These are phyloP conservation scores for Wickerhamiella allomyrinae DNA, from an alignment of 805 yeast species.

Conservation along the genomic window DNA sequence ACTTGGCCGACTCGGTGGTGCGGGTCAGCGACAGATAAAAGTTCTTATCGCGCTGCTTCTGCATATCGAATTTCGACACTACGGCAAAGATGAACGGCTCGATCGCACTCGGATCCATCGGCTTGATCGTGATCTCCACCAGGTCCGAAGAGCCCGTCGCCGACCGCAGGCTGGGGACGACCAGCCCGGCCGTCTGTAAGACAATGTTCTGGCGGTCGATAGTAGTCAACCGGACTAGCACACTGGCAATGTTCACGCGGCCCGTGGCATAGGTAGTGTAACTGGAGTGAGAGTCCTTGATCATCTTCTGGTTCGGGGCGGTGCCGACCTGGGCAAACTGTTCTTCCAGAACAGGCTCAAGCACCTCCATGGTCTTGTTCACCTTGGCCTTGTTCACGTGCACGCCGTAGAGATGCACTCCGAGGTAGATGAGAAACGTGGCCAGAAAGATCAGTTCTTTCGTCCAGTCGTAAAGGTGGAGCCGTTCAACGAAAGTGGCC, in stretches of 20 bases:
- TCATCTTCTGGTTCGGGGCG: conserved; percentile 25
- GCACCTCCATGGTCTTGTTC: conserved; percentile 35
- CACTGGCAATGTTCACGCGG: conserved; percentile 55
- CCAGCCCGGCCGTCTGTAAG: conserved; percentile 47
- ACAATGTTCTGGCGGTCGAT: conserved; percentile 70
- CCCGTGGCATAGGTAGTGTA: conserved; percentile 76
- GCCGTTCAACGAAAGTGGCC: conserved; percentile 46
- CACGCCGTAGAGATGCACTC: conserved; percentile 45
- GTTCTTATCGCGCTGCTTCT: conserved; percentile 54
- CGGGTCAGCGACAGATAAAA: conserved; percentile 77
- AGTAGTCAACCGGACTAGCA: conserved; percentile 48
- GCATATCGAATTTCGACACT: conserved; percentile 76
- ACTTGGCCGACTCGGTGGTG: conserved; percentile 54
- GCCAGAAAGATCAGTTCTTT: conserved; percentile 48
- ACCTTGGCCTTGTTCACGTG: conserved; percentile 43
- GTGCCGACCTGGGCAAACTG: conserved; percentile 71
- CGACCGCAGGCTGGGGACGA: conserved; percentile 43
- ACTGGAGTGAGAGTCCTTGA: conserved; percentile 49
- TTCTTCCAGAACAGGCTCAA: conserved; percentile 38
- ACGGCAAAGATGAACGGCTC: conserved; percentile 71
- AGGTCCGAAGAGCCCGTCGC: conserved; percentile 34
- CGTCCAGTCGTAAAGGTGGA: conserved; percentile 56
- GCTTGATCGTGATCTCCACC: conserved; percentile 47
- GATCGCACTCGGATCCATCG: conserved; percentile 31
- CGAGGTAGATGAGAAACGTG: conserved; percentile 35